Percentiles rank a stretch among this genome's conserved stretches.
phyloP scores from a whole-genome alignment of 1,139 yeast genomes.

The Suhomyces taliae region DNA sequence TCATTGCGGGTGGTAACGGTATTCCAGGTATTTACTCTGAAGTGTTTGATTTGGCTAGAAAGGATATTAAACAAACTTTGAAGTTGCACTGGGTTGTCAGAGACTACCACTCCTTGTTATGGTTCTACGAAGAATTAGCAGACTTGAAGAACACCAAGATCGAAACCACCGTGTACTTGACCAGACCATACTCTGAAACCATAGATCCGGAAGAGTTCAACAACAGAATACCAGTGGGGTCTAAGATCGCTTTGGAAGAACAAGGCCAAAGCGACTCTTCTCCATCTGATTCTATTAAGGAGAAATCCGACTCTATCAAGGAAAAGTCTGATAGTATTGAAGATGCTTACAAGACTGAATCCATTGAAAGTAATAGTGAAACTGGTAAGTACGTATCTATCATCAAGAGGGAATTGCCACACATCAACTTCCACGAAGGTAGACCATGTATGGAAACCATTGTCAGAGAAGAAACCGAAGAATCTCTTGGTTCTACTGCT shows the following conservation, averaged over 20 bases:
- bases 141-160: slow-evolving; percentile 31
- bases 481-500: slow-evolving; percentile 37
- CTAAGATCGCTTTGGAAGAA: not conserved
- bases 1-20: slow-evolving; percentile 50
- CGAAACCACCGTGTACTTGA: slow-evolving; percentile 43
- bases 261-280: slow-evolving; percentile 1
- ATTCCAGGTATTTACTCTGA: slow-evolving; percentile 50
- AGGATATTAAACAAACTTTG: slow-evolving; percentile 23
- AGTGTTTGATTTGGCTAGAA: slow-evolving; percentile 26
- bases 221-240: slow-evolving; percentile 11
- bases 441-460: slow-evolving; percentile 33
- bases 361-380: slow-evolving; percentile 1
- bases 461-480: slow-evolving; percentile 27
- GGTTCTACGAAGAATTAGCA: slow-evolving; percentile 53
- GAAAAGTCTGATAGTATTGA: slow-evolving; percentile 8
- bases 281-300: slow-evolving; percentile 3
- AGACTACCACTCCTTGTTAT: slow-evolving; percentile 41
- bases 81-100: slow-evolving; percentile 54
- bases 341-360: not conserved
- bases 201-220: slow-evolving; percentile 22
- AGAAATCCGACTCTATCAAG: slow-evolving; percentile 9
- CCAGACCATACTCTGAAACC: slow-evolving; percentile 31
- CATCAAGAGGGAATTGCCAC: slow-evolving; percentile 22
- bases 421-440: slow-evolving; percentile 30
- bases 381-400: slow-evolving; percentile 7